Evolutionary conservation across 306 rosid genomes (phyloP).

Genomic region (Argentina anserina): DNA sequence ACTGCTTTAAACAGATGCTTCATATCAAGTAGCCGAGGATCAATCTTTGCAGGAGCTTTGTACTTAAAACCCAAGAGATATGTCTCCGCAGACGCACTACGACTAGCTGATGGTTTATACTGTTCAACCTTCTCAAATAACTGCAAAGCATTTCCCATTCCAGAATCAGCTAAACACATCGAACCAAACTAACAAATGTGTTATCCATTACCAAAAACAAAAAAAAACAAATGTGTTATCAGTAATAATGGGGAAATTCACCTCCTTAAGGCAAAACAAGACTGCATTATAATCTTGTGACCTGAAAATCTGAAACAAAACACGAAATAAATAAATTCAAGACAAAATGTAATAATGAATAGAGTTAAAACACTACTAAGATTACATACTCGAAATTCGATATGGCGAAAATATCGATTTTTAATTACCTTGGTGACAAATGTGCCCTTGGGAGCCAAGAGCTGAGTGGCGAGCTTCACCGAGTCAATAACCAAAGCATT

Average conservation of each 20-base stretch:
- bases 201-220: too few relatives aligned
- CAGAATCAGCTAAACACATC: slow-evolving; percentile 8
- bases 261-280: slow-evolving; percentile 73
- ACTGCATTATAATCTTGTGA: slow-evolving; percentile 93
- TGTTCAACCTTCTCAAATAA: slow-evolving; percentile 92
- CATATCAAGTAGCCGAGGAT: slow-evolving; percentile 89
- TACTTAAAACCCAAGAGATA: slow-evolving; percentile 77
- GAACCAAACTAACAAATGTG: background rate
- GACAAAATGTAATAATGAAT: background rate
- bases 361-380: too few relatives aligned
- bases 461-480: slow-evolving; percentile 73
- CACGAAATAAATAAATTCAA: too few relatives aligned
- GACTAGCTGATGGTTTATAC: slow-evolving; percentile 86
- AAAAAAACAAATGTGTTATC: background rate
- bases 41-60: slow-evolving; percentile 91
- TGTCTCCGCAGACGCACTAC: slow-evolving; percentile 91
- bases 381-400: too few relatives aligned
- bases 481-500: slow-evolving; percentile 82
- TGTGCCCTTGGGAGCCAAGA: slow-evolving; percentile 76
- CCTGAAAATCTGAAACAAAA: slow-evolving; percentile 67
- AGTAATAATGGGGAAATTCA: too few relatives aligned
- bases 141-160: slow-evolving; percentile 34
- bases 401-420: too few relatives aligned
- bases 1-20: slow-evolving; percentile 72
- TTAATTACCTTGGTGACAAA: slow-evolving; percentile 64